Conservation (phyloP, 164 flowering plant species). For the Vitis riparia region DNA sequence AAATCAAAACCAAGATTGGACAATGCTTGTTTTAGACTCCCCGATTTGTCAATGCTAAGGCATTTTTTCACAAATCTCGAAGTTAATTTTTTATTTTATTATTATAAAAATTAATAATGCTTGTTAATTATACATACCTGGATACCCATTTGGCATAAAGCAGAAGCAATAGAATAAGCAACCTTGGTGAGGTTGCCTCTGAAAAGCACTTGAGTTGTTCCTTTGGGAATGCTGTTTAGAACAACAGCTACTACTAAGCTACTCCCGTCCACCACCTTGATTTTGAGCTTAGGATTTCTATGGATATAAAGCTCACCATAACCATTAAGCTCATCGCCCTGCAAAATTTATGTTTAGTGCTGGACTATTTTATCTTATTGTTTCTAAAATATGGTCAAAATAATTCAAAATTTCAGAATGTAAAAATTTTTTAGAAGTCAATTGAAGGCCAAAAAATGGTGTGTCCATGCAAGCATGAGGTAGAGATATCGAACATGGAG, state of each 20-base stretch:
- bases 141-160: conserved; percentile 47
- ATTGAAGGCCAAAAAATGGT: no score
- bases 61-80: not conserved
- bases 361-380: not conserved
- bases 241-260: conserved; percentile 56
- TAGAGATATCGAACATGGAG: not conserved
- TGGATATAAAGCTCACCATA: conserved; percentile 59
- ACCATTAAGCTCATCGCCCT: conserved; percentile 63
- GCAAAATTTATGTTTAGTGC: conserved; percentile 1
- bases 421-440: no score
- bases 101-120: no score
- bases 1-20: no score
- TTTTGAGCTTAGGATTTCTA: conserved; percentile 46
- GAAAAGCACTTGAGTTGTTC: conserved; percentile 50
- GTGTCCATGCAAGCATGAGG: no score
- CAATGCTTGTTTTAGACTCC: no score
- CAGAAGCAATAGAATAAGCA: conserved; percentile 33
- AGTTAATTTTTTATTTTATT: not conserved
- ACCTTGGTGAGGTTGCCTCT: conserved; percentile 51
- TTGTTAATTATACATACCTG: conserved; percentile 36
- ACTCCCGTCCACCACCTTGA: conserved; percentile 64
- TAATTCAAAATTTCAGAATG: no score
- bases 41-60: no score
- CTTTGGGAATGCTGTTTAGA: conserved; percentile 57
- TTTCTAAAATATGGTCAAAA: not conserved